Evolutionary conservation across 805 yeast genomes (phyloP), one percentile per base, ranked within the genome.

Genomic region (Isabelozyma heimii): DNA sequence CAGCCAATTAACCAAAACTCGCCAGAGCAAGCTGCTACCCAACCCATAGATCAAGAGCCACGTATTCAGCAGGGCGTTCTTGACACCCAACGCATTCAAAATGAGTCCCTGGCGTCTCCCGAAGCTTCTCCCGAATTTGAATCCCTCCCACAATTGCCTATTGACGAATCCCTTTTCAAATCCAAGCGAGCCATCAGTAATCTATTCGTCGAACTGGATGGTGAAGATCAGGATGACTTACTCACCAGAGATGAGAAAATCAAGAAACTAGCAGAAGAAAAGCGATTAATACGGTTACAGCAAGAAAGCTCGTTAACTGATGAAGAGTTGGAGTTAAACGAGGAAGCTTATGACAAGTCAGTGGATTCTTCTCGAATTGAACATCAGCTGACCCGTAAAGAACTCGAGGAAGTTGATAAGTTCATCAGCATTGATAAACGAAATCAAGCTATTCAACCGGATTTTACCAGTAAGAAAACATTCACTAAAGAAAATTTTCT

Each of bases 251-350:
- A 46, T 26, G 53, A 35, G n/a, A 58, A 48, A 38, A 57, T 62
- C 33, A 49, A 47, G 20, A 47, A 50, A 20, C 51, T 65, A 15
- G 60, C 60, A 1, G 60, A 59, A 42, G 46, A 47, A 30, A 60
- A 61, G 40, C 53, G 60, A 26, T 47, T 52, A 27, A 52, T 56
- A 48, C 46, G 64, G 30, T 17, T 54, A n/a, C 46, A 50, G 37
- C 49, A 44, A 35, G 45, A 55, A 53, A 76, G 60, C 2, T 54
- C 76, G 0, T 56, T 72, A 24, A 68, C 75, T 1, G 77, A 72
- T 45, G 77, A 72, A 49, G 77, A 73, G 47, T 55, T 67, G 16
- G 77, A 71, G 39, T 54, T 69, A 40, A 51, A 61, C 27, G 63
- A 62, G 5, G 58, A 51, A 15, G 55, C 53, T 2, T 57, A 60